Evolutionary conservation across 2,329 filamentous ascomycete genomes (phyloP).

Genomic region (Lasiodiplodia gonubiensis): DNA sequence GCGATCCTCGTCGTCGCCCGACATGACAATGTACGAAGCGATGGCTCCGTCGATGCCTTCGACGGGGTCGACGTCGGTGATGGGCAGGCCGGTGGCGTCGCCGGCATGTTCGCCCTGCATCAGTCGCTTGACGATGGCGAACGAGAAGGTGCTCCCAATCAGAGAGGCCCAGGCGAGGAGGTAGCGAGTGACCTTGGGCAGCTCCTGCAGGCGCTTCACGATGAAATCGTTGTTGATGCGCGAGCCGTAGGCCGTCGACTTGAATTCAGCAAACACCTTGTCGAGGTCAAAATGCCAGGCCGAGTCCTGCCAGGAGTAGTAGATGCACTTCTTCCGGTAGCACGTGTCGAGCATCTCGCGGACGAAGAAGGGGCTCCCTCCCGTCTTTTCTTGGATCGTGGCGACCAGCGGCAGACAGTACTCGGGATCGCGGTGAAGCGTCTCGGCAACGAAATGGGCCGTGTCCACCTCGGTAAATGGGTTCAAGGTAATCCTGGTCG

Average conservation of each 20-base stretch:
- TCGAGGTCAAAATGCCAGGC: constrained; percentile 87
- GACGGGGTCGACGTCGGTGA: constrained; percentile 69
- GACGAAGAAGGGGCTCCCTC: constrained; percentile 89
- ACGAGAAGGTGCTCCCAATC: constrained; percentile 82
- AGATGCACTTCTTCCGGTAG: constrained; percentile 84
- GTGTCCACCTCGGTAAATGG: constrained; percentile 82
- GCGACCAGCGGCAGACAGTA: constrained; percentile 79
- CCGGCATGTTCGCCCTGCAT: constrained; percentile 70
- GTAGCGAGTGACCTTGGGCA: constrained; percentile 74
- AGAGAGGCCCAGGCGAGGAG: constrained; percentile 87
- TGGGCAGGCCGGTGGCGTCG: constrained; percentile 53
- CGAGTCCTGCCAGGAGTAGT: constrained; percentile 84
- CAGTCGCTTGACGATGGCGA: constrained; percentile 76
- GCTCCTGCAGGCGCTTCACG: constrained; percentile 74
- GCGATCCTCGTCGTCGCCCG: constrained; percentile 81
- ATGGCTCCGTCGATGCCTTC: constrained; percentile 82
- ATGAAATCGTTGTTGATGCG: constrained; percentile 85
- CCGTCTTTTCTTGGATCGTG: constrained; percentile 86
- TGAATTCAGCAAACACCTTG: constrained; percentile 82
- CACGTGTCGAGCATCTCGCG: constrained; percentile 88
- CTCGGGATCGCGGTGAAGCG: constrained; percentile 73
- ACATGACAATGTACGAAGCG: constrained; percentile 78
- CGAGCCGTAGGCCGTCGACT: constrained; percentile 77
- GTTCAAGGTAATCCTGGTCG: constrained; percentile 64
- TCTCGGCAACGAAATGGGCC: constrained; percentile 79